Evolutionary conservation across 306 rosid genomes (phyloP).

Genomic region (Dryas alaskensis): DNA sequence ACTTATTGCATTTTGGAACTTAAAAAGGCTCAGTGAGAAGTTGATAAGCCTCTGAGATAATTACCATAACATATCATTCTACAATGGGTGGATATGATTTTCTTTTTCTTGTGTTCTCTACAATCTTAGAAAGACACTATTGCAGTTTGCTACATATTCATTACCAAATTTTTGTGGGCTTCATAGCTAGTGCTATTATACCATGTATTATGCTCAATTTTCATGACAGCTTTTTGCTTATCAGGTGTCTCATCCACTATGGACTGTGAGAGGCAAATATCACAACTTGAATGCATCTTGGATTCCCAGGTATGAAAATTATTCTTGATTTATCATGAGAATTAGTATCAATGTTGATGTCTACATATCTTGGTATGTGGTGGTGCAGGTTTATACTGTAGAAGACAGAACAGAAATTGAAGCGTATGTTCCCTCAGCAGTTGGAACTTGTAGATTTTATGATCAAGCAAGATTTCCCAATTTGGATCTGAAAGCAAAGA

Average conservation of each 20-base stretch:
- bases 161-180: neutral
- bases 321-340: slow-evolving; percentile 2
- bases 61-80: no score
- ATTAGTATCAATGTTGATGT: neutral
- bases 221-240: slow-evolving; percentile 2
- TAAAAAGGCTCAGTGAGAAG: neutral
- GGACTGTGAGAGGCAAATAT: slow-evolving; percentile 70
- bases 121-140: no score
- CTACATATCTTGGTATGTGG: slow-evolving; percentile 11
- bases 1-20: neutral
- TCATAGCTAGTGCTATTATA: neutral
- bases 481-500: slow-evolving; percentile 55
- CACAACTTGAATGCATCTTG: slow-evolving; percentile 66
- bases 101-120: no score
- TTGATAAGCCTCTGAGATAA: neutral
- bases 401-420: slow-evolving; percentile 73
- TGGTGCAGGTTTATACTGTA: slow-evolving; percentile 54
- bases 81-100: no score
- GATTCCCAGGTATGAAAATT: slow-evolving; percentile 56
- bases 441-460: slow-evolving; percentile 53
- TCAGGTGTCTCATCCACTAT: slow-evolving; percentile 63
- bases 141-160: neutral
- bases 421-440: slow-evolving; percentile 52
- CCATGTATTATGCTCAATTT: neutral
- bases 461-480: slow-evolving; percentile 40